Percentiles rank a stretch among this genome's conserved stretches.
phyloP scores from a whole-genome alignment of 768 basidiomycete species.

The Hebeloma cylindrosporum region DNA sequence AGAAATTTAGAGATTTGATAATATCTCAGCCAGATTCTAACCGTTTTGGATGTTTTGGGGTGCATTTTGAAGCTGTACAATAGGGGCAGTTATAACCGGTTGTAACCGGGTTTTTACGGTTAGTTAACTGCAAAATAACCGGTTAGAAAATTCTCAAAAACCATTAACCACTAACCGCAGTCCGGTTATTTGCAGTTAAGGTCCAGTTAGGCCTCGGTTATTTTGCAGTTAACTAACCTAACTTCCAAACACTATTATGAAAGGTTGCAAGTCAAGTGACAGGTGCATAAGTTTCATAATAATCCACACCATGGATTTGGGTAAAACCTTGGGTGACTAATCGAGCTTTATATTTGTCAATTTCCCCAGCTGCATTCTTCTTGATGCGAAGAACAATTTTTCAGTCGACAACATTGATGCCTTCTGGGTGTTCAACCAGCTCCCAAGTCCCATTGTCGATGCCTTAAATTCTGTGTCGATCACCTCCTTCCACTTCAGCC shows the following conservation, averaged over 20 bases:
- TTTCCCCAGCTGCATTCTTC: constrained; percentile 29
- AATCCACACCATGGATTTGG: constrained; percentile 40
- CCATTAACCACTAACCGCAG: too few relatives aligned
- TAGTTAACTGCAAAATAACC: too few relatives aligned
- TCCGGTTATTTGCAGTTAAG: constrained; percentile 22
- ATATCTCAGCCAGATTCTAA: too few relatives aligned
- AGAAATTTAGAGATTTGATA: too few relatives aligned
- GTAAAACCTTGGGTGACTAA: constrained; percentile 36
- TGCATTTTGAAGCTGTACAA: too few relatives aligned
- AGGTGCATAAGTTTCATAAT: constrained; percentile 28
- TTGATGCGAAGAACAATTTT: constrained; percentile 39
- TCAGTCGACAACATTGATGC: constrained; percentile 23
- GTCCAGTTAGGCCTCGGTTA: too few relatives aligned
- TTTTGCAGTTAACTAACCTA: constrained; percentile 42
- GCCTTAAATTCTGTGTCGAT: constrained; percentile 28
- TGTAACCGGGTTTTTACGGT: too few relatives aligned
- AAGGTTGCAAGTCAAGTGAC: constrained; percentile 32
- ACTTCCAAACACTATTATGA: constrained; percentile 34
- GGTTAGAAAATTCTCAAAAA: too few relatives aligned
- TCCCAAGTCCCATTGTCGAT: constrained; percentile 32
- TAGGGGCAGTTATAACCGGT: too few relatives aligned
- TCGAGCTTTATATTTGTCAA: constrained; percentile 33
- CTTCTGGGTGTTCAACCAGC: constrained; percentile 23
- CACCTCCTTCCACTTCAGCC: constrained; percentile 21
- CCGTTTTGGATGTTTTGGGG: too few relatives aligned